A percentile compares a stretch with the other conserved stretches of the same genome.
phyloP scores from a whole-genome alignment of 306 rosid species.

The Quercus engelmannii region DNA sequence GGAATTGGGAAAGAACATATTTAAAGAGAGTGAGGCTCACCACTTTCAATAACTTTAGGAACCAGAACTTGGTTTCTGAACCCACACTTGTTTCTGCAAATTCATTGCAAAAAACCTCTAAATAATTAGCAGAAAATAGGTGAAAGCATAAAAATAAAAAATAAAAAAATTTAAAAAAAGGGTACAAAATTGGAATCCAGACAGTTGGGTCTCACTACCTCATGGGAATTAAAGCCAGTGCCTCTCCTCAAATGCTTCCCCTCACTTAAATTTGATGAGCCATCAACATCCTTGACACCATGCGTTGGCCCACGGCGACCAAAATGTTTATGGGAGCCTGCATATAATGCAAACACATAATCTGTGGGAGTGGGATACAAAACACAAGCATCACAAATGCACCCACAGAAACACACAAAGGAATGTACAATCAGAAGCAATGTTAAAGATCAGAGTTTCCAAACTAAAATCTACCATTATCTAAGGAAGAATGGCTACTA shows the following conservation, averaged over 20 bases:
- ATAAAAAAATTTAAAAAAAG: not conserved
- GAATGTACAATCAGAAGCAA: not conserved
- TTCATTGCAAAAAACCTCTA: constrained; percentile 12
- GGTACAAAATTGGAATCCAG: not conserved
- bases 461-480: constrained; percentile 47
- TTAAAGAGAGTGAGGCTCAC: constrained; percentile 41
- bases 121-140: constrained; percentile 13
- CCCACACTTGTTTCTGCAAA: constrained; percentile 84
- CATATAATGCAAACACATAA: constrained; percentile 4
- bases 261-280: constrained; percentile 45
- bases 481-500: constrained; percentile 38
- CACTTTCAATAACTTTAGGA: constrained; percentile 39
- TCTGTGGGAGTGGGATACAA: not conserved
- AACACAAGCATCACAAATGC: not conserved
- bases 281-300: constrained; percentile 52
- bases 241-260: constrained; percentile 59
- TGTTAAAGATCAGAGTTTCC: constrained; percentile 1
- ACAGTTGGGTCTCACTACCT: constrained; percentile 42
- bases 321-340: constrained; percentile 58
- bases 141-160: not conserved
- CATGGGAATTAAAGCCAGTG: constrained; percentile 55
- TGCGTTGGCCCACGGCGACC: constrained; percentile 55
- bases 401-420: not conserved
- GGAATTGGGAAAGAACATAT: not conserved
- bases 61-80: constrained; percentile 78